Evolutionary conservation across 495 filamentous ascomycete genomes (phyloP).

Genomic region (Tuber aestivum): DNA sequence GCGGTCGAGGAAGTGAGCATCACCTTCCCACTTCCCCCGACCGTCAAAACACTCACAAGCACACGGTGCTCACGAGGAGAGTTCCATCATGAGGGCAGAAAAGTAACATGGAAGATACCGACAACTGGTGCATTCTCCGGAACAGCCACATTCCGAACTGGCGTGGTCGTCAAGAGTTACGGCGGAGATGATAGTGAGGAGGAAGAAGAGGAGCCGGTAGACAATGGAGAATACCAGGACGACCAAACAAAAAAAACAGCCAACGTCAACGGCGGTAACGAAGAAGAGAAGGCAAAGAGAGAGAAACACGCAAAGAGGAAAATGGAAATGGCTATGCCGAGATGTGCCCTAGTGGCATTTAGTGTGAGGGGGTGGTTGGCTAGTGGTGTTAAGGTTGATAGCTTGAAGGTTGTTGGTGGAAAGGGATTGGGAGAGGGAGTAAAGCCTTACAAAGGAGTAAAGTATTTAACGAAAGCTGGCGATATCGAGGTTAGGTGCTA

Average conservation of each 20-base stretch:
- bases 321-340: conserved; percentile 85
- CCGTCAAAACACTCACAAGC: conserved; percentile 80
- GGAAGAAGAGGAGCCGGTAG: background rate
- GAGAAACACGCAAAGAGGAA: conserved; percentile 48
- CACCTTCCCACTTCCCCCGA: conserved; percentile 70
- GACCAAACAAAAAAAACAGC: conserved; percentile 47
- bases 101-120: conserved; percentile 78
- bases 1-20: conserved; percentile 73
- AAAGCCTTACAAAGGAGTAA: conserved; percentile 96
- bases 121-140: conserved; percentile 62
- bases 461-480: conserved; percentile 83
- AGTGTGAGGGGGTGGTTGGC: conserved; percentile 89
- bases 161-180: conserved; percentile 28
- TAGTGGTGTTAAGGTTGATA: conserved; percentile 90
- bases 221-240: conserved; percentile 47
- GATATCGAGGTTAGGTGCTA: conserved; percentile 77
- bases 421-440: conserved; percentile 82
- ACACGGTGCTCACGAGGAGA: conserved; percentile 79
- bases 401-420: conserved; percentile 73
- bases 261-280: conserved; percentile 46
- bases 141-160: conserved; percentile 55
- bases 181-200: conserved; percentile 54
- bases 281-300: conserved; percentile 45
- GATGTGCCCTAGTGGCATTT: conserved; percentile 79
- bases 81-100: conserved; percentile 63